These are phyloP conservation scores for Camellia oleifera DNA, from an alignment of 179 eudicot genomes.

Conservation along the genomic window DNA sequence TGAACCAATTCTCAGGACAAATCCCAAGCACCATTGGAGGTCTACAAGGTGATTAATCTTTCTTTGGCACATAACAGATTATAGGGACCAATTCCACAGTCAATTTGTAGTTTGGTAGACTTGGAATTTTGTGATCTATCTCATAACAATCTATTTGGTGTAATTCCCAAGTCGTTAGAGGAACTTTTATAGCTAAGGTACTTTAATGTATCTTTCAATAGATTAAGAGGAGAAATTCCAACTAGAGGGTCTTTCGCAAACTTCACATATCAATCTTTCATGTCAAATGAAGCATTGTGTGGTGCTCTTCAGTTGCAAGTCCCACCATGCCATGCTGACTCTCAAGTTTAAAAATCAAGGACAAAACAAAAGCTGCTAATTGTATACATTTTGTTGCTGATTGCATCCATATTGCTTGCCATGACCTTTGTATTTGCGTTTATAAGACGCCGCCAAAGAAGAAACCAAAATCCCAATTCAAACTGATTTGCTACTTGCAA, in stretches of 20 bases:
- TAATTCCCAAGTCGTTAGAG: background rate
- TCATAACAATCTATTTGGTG: conserved; percentile 1
- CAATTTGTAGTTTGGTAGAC: background rate
- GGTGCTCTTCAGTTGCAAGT: conserved; percentile 1
- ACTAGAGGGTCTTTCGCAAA: background rate
- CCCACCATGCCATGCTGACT: background rate
- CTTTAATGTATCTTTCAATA: conserved; percentile 1
- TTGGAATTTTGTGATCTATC: conserved; percentile 1
- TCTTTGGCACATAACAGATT: background rate
- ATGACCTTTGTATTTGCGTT: background rate
- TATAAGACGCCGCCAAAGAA: background rate
- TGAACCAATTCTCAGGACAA: background rate
- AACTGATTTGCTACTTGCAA: background rate
- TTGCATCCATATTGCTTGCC: background rate
- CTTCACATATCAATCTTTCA: background rate
- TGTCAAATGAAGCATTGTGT: background rate
- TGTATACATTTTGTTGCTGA: background rate
- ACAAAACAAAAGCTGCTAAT: background rate
- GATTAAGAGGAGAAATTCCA: conserved; percentile 7
- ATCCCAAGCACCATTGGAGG: background rate
- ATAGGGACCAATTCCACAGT: background rate
- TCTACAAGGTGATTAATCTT: background rate
- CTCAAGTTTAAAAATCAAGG: background rate
- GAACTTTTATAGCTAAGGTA: background rate
- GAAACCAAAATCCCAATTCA: background rate